Base-by-base conservation (phyloP, 768 basidiomycete species). In the Sarcomyxa edulis region DNA sequence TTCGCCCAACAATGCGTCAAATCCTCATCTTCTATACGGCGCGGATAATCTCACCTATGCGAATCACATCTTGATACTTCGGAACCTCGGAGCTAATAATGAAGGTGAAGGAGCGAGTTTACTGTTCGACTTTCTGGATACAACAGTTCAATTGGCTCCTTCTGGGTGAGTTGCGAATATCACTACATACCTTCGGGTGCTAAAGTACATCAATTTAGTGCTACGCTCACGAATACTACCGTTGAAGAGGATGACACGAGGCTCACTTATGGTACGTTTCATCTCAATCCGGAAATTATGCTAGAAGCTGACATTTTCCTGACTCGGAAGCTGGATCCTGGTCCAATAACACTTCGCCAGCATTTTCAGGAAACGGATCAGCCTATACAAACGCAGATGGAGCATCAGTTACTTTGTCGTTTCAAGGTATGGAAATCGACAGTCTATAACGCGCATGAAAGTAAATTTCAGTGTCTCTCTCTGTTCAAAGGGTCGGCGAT, bases 321-420 rank as follows among this genome's bases (percentile, higher is more conserved):
- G n/a, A n/a, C n/a, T n/a, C n/a, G n/a, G n/a, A n/a, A n/a, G n/a
- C n/a, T 1, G 71, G 69, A 0, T 59, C 37, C 9, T 72, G 71
- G 69, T 55, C 56, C 32, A 60, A 59, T 21, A 72, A 71, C 38
- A 65, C 56, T 16, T 63, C 64, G 1, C 63, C 66, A 5, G 59
- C 56, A 27, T 72, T 72, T 46, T 67, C 65, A 41, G 69, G 69
- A 3, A 69, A 69, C 9, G 66, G 67, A 7, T 54, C 65, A 8
- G 59, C 67, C 6, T 72, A 54, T 43, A 72, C 71, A 12, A 59
- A 66, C 33, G 60, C 46, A 9, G 65, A 71, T 40, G 53, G 54
- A 4, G 69, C 67, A 1, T 53, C 61, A 8, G 62, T 68, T 7
- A 54, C 62, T 2, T 52, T 72, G 15, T 52, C 57, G 21, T 72